Evolutionary conservation across 306 rosid genomes (phyloP).

Genomic region (Cucumis melo): DNA sequence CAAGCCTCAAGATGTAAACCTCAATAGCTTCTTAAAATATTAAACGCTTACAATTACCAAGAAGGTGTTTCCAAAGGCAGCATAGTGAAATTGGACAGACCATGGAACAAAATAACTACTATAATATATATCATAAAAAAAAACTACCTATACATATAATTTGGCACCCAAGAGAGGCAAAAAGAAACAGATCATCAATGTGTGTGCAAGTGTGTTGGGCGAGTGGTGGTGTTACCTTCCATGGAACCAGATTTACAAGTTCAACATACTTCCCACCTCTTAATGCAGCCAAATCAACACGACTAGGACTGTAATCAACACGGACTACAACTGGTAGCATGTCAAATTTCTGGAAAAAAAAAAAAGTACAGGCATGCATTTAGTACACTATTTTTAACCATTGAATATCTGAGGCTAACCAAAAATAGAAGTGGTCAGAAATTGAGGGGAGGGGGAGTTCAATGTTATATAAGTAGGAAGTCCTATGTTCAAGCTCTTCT

Average conservation of each 20-base stretch:
- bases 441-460: too few relatives aligned
- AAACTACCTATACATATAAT: not conserved
- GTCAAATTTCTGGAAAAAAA: conserved; percentile 73
- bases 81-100: not conserved
- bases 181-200: not conserved
- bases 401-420: too few relatives aligned
- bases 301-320: conserved; percentile 80
- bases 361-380: conserved; percentile 22
- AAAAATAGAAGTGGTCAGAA: too few relatives aligned
- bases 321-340: conserved; percentile 72
- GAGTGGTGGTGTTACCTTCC: conserved; percentile 56
- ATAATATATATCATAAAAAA: not conserved
- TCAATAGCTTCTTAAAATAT: too few relatives aligned
- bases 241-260: conserved; percentile 82
- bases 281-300: conserved; percentile 79
- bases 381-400: not conserved
- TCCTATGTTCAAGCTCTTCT: too few relatives aligned
- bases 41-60: not conserved
- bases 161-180: not conserved
- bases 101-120: not conserved
- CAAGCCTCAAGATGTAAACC: too few relatives aligned
- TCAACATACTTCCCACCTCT: conserved; percentile 82
- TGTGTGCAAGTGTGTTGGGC: not conserved
- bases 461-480: too few relatives aligned
- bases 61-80: not conserved